These are phyloP conservation scores for Conticribra weissflogii DNA, from an alignment of 108 stramenopile genomes.

Conservation along the genomic window DNA sequence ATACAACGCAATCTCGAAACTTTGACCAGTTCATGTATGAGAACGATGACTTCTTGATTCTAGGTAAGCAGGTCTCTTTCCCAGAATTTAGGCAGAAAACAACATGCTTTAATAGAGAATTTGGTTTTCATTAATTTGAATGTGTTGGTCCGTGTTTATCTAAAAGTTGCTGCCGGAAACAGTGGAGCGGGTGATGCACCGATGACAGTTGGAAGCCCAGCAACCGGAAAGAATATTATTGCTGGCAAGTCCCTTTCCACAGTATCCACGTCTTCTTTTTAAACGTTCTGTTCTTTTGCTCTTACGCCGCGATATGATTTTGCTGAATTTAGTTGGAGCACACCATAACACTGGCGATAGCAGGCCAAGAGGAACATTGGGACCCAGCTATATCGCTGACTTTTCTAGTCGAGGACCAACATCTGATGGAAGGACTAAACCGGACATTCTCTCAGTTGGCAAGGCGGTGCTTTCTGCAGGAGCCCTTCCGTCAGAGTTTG, in stretches of 20 bases:
- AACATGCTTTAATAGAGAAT: too few species aligned
- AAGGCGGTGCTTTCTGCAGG: conserved; percentile 55
- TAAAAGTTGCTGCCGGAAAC: conserved; percentile 48
- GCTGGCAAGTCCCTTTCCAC: neutral
- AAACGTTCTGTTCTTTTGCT: too few species aligned
- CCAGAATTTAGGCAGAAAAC: too few species aligned
- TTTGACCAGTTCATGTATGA: conserved; percentile 51
- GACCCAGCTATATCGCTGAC: conserved; percentile 38
- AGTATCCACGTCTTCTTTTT: too few species aligned
- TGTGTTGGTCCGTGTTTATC: too few species aligned
- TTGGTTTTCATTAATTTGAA: too few species aligned
- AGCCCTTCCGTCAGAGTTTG: conserved; percentile 32
- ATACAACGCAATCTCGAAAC: conserved; percentile 35
- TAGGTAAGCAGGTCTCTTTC: conserved; percentile 19
- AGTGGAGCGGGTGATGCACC: conserved; percentile 12
- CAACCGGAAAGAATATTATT: conserved; percentile 44
- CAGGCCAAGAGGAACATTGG: conserved; percentile 10
- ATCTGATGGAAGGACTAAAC: conserved; percentile 44
- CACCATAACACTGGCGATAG: conserved; percentile 16
- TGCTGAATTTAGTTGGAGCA: conserved; percentile 11
- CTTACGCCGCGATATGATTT: too few species aligned
- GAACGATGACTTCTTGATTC: conserved; percentile 46
- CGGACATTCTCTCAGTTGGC: conserved; percentile 41
- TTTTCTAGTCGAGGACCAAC: conserved; percentile 48
- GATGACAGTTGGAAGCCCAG: conserved; percentile 43